A percentile compares a stretch with the other conserved stretches of the same genome.
Evolutionary conservation across 257 asterid genomes (phyloP).

Genomic region (Hygrophila difformis): DNA sequence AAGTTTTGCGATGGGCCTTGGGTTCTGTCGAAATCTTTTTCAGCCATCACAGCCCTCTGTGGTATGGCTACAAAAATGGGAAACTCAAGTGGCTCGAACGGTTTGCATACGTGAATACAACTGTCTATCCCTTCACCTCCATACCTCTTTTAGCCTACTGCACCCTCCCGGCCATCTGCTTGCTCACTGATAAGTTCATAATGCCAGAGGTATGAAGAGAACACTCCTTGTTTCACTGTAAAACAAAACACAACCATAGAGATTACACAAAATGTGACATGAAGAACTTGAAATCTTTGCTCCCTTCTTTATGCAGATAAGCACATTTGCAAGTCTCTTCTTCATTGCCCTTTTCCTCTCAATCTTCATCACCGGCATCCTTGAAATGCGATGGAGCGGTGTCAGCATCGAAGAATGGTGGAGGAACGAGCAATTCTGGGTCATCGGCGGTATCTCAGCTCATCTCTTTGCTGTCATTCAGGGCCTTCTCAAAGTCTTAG

Average conservation of each 20-base stretch:
- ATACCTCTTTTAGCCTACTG: constrained; percentile 89
- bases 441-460: constrained; percentile 87
- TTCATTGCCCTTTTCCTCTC: constrained; percentile 90
- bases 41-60: constrained; percentile 79
- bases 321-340: constrained; percentile 85
- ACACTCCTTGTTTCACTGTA: too few species aligned
- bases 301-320: constrained; percentile 45
- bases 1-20: constrained; percentile 89
- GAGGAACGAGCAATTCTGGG: constrained; percentile 98
- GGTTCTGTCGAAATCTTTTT: constrained; percentile 96
- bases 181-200: constrained; percentile 84
- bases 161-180: constrained; percentile 80
- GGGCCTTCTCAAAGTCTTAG: constrained; percentile 69
- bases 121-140: constrained; percentile 87
- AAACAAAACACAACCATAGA: too few species aligned
- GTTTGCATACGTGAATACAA: constrained; percentile 70
- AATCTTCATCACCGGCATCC: constrained; percentile 70
- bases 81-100: constrained; percentile 90
- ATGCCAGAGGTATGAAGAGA: constrained; percentile 68
- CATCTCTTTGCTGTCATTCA: constrained; percentile 86
- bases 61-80: constrained; percentile 79
- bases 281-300: neutral
- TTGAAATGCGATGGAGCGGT: constrained; percentile 90
- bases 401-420: constrained; percentile 98
- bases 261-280: too few species aligned